phyloP scores from a whole-genome alignment of 1,284 basidiomycete species.

The Puccinia sorghi region DNA sequence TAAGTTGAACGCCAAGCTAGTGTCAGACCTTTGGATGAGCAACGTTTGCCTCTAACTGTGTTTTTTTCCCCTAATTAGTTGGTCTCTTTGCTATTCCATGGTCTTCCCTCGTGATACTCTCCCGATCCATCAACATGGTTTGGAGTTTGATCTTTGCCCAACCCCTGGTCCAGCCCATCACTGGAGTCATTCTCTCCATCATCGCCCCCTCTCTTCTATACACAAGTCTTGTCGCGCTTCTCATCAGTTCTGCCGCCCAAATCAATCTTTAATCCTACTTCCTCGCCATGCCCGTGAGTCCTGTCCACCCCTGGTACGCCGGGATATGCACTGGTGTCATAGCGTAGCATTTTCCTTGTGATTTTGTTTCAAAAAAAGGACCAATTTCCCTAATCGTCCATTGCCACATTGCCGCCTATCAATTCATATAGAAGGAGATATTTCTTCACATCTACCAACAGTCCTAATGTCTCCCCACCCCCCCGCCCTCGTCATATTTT shows the following conservation, averaged over 20 bases:
- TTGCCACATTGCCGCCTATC: too few species aligned
- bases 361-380: too few species aligned
- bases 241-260: slow-evolving; percentile 11
- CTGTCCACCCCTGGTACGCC: background rate
- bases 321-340: background rate
- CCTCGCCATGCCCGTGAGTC: background rate
- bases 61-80: slow-evolving; percentile 1
- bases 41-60: background rate
- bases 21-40: background rate
- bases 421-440: too few species aligned
- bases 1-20: background rate
- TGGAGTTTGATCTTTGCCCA: slow-evolving; percentile 25
- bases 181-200: slow-evolving; percentile 16
- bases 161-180: slow-evolving; percentile 16
- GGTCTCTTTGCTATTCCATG: slow-evolving; percentile 32
- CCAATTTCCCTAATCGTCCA: too few species aligned
- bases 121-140: slow-evolving; percentile 22
- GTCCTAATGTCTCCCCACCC: background rate
- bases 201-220: slow-evolving; percentile 26
- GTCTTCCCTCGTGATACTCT: slow-evolving; percentile 7
- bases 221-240: slow-evolving; percentile 25
- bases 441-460: background rate
- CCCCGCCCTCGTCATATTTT: too few species aligned
- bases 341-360: background rate
- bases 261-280: background rate